Evolutionary conservation across 768 basidiomycete genomes (phyloP), one percentile per base, ranked within the genome.

Genomic region (Sporobolomyces pararoseus): DNA sequence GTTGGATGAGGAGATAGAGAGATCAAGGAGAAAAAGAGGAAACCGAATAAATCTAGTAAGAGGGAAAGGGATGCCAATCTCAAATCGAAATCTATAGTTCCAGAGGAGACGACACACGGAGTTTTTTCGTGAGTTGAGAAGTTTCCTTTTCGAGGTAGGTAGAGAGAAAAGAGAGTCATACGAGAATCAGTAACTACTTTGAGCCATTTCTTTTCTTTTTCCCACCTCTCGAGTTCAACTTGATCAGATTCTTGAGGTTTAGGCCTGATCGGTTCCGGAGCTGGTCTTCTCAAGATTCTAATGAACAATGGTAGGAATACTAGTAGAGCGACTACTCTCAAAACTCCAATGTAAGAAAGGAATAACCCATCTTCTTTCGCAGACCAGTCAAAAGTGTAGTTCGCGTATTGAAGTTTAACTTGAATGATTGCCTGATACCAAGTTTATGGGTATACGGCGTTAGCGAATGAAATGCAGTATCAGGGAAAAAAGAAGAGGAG

Each of bases 11-110:
- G 62, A 5, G 66, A 46, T 58, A 76, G 65, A 47, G 64, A 52
- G 29, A 34, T 47, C 19, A 49, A 13, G 29, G 29, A 34, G 32
- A 75, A 65, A 49, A 39, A 50, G 39, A 61, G 7, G 67, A 75
- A 78, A 42, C 55, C 68, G 52, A 61, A 0, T 7, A 73, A 27
- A 63, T 76, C 73, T 67, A 75, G 23, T 12, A 53, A 2, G 35
- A 76, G 68, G 12, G 68, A 71, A 32, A 58, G n/a, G 23, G 69
- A 66, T 1, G 76, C 70, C 52, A 78, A 71, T 27, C n/a, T 23
- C 10, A 76, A 62, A 66, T 78, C 77, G 31, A 76, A 76, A 54
- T 75, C 75, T 75, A 64, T 19, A 23, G 21, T n/a, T n/a, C n/a
- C n/a, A n/a, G n/a, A n/a, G n/a, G n/a, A n/a, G n/a, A n/a, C n/a